Conservation (phyloP, 2,329 filamentous ascomycete genomes). For the Sporothrix globosa region DNA sequence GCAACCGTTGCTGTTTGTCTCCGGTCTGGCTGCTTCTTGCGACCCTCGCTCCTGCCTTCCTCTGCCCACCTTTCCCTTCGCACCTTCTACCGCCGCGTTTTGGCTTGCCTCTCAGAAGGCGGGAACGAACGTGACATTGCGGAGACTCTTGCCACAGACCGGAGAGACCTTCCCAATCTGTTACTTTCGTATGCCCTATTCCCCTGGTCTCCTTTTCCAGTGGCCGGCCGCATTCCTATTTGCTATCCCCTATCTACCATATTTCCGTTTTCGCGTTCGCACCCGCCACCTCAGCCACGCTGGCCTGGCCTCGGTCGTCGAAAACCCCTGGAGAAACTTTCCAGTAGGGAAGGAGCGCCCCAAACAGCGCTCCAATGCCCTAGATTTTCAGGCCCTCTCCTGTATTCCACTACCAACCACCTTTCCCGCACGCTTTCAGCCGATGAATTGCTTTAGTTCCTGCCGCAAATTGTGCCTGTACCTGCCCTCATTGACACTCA, state of each 20-base stretch:
- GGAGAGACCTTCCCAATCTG: neutral
- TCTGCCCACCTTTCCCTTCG: neutral
- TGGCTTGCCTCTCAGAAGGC: constrained; percentile 38
- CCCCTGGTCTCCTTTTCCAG: constrained; percentile 31
- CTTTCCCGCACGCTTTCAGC: neutral
- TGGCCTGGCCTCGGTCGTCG: neutral
- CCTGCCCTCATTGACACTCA: neutral
- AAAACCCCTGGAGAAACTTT: neutral
- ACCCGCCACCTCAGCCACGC: constrained; percentile 9
- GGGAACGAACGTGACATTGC: constrained; percentile 35
- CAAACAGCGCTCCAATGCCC: neutral
- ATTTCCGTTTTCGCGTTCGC: neutral
- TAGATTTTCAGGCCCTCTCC: neutral
- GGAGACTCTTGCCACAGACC: neutral
- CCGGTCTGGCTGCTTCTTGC: neutral
- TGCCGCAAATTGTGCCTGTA: neutral
- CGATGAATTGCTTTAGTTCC: neutral
- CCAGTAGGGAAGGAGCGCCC: constrained; percentile 2
- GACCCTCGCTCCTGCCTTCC: neutral
- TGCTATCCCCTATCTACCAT: neutral
- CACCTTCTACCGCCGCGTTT: constrained; percentile 32
- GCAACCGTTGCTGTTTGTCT: neutral
- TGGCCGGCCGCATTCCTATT: neutral
- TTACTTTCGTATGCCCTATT: neutral
- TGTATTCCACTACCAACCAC: neutral